phyloP scores from a whole-genome alignment of 345 rosid species.

The Eucalyptus polybractea region DNA sequence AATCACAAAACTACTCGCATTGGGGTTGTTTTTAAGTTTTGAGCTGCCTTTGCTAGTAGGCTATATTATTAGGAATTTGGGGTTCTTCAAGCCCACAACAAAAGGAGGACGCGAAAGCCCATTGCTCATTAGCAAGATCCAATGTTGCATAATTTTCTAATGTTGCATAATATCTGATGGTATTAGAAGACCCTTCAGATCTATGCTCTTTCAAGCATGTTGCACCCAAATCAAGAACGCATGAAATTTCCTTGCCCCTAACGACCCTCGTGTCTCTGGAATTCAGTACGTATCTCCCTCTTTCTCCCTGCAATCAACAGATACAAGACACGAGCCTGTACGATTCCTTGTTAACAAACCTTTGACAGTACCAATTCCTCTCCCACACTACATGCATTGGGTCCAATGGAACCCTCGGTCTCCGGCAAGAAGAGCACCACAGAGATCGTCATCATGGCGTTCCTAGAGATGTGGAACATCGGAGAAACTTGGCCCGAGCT shows the following conservation, averaged over 20 bases:
- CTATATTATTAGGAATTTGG: background rate
- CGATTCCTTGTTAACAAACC: constrained; percentile 5
- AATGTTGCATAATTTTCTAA: background rate
- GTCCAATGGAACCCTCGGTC: constrained; percentile 47
- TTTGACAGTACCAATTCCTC: constrained; percentile 48
- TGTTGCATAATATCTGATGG: too few relatives aligned
- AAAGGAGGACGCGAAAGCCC: background rate
- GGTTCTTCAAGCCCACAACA: background rate
- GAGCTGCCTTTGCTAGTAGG: background rate
- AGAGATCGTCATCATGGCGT: constrained; percentile 31
- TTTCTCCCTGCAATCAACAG: background rate
- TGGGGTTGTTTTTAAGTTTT: background rate
- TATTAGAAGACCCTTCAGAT: background rate
- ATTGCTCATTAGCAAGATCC: background rate
- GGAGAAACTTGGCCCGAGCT: background rate
- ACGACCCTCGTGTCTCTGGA: background rate
- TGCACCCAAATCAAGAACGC: background rate
- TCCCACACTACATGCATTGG: constrained; percentile 43
- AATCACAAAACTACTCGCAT: background rate
- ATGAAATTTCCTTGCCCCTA: background rate
- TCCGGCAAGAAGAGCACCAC: constrained; percentile 43
- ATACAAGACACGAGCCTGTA: background rate
- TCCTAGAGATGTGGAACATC: constrained; percentile 48
- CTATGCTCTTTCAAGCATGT: background rate
- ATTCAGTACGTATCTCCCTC: background rate